These are phyloP conservation scores for Gloeostereum incarnatum DNA, from an alignment of 768 basidiomycete species.

Conservation along the genomic window DNA sequence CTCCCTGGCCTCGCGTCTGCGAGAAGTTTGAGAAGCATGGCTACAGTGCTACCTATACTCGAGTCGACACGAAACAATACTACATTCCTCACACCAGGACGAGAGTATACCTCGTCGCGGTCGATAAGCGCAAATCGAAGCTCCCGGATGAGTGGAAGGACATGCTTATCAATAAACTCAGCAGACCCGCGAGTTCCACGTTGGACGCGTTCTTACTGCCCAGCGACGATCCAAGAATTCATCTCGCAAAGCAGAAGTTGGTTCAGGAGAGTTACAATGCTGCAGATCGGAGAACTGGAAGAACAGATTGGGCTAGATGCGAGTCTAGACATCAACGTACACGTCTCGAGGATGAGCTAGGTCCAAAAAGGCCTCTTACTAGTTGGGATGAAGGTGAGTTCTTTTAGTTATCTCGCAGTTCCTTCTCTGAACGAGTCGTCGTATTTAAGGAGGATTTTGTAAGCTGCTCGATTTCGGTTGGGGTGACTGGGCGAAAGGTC, in stretches of 20 bases:
- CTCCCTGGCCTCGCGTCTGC: slow-evolving; percentile 78
- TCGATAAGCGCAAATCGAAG: slow-evolving; percentile 50
- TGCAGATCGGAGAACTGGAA: slow-evolving; percentile 58
- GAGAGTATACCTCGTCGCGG: slow-evolving; percentile 79
- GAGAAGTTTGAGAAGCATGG: slow-evolving; percentile 64
- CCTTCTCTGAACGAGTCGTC: too few species aligned
- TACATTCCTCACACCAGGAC: slow-evolving; percentile 95
- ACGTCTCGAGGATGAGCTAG: slow-evolving; percentile 74
- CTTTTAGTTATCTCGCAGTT: slow-evolving; percentile 2
- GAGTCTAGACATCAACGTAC: slow-evolving; percentile 88
- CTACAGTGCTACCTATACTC: slow-evolving; percentile 62
- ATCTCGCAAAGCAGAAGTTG: slow-evolving; percentile 79
- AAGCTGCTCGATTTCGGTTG: slow-evolving; percentile 85
- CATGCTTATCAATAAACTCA: slow-evolving; percentile 48
- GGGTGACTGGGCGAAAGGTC: slow-evolving; percentile 89
- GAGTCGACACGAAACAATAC: slow-evolving; percentile 81
- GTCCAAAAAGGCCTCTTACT: slow-evolving; percentile 78
- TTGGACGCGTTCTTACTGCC: slow-evolving; percentile 89
- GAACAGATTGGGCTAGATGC: slow-evolving; percentile 87
- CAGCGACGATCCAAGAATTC: slow-evolving; percentile 86
- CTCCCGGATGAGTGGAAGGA: slow-evolving; percentile 67
- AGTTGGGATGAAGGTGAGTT: slow-evolving; percentile 83
- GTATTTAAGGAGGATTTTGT: slow-evolving; percentile 58
- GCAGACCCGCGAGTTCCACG: slow-evolving; percentile 81
- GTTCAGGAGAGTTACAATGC: slow-evolving; percentile 59